Evolutionary conservation across 805 yeast genomes (phyloP).

Genomic region (Starmerella geochares): DNA sequence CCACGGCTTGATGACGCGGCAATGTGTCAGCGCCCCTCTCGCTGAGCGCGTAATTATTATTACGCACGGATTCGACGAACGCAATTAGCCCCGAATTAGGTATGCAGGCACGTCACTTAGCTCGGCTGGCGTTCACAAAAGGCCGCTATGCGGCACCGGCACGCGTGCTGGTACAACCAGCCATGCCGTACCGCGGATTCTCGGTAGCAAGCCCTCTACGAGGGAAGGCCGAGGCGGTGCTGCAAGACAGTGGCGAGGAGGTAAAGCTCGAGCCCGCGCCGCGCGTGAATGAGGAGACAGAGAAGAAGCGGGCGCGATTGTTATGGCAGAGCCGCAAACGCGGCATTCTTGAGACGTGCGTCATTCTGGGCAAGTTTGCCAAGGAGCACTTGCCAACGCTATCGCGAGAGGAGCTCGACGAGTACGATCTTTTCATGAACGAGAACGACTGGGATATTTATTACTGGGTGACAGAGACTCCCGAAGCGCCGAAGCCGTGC

Average conservation of each 20-base stretch:
- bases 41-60: no score
- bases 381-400: constrained; percentile 54
- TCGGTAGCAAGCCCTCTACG: background rate
- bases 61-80: no score
- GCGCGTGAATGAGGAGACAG: constrained; percentile 61
- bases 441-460: constrained; percentile 99
- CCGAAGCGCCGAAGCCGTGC: constrained; percentile 63
- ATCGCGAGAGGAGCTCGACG: constrained; percentile 58
- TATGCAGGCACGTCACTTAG: background rate
- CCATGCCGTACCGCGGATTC: background rate
- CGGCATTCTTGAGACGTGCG: constrained; percentile 88
- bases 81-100: background rate
- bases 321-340: constrained; percentile 87
- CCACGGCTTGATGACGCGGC: no score
- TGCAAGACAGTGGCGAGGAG: constrained; percentile 16
- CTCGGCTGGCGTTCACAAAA: background rate
- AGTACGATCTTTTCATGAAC: constrained; percentile 72
- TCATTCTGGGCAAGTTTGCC: constrained; percentile 76
- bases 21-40: no score
- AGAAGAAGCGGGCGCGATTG: constrained; percentile 73
- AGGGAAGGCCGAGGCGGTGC: constrained; percentile 15
- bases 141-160: no score
- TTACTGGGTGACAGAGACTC: constrained; percentile 88
- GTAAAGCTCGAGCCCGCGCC: constrained; percentile 68
- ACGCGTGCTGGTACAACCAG: background rate